A percentile compares a stretch with the other conserved stretches of the same genome.
phyloP scores from a whole-genome alignment of 108 stramenopile species.

The Nannochloropsis granulata region DNA sequence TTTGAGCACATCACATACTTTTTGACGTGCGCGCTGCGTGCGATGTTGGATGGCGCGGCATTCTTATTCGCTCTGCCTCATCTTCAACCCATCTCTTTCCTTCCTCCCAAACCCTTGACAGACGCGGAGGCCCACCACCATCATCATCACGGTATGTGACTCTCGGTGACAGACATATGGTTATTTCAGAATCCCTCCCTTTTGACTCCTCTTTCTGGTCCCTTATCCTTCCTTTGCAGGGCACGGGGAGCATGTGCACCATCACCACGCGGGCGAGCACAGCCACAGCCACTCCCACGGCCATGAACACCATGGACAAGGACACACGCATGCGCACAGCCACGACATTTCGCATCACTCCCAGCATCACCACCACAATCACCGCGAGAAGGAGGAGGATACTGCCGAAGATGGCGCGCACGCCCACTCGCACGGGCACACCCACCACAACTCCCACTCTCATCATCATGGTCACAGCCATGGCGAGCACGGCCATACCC shows the following conservation, averaged over 20 bases:
- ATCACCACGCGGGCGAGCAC: neutral
- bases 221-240: too few species aligned
- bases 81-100: too few species aligned
- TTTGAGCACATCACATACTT: too few species aligned
- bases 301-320: neutral
- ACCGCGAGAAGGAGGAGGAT: neutral
- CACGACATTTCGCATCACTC: neutral
- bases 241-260: neutral
- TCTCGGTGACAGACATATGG: too few species aligned
- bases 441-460: neutral
- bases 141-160: too few species aligned
- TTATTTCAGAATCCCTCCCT: too few species aligned
- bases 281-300: neutral
- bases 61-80: too few species aligned
- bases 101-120: too few species aligned
- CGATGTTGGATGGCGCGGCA: too few species aligned
- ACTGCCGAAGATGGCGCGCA: neutral
- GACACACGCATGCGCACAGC: neutral
- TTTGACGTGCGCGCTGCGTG: too few species aligned
- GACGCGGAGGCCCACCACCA: too few species aligned
- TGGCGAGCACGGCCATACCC: conserved; percentile 23
- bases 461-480: neutral
- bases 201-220: too few species aligned
- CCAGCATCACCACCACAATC: neutral
- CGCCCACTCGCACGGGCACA: neutral